Evolutionary conservation across 2,329 filamentous ascomycete species (phyloP).

Genomic region (Sclerotinia spermophila): DNA sequence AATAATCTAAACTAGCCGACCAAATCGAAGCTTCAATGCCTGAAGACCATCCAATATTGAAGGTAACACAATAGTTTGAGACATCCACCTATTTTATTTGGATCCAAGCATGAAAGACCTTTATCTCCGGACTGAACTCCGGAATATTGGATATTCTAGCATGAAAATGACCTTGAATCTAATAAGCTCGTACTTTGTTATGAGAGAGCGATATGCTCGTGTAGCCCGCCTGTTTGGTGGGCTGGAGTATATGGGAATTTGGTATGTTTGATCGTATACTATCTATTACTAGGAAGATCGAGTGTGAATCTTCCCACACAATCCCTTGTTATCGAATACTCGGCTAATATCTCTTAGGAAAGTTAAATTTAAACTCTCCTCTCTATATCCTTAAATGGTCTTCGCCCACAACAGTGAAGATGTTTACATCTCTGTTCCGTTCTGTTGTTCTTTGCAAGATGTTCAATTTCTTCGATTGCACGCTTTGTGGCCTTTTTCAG

Average conservation of each 20-base stretch:
- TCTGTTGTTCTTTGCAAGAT: conserved; percentile 29
- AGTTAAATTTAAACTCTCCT: conserved; percentile 24
- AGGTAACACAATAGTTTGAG: no score
- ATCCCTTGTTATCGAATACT: conserved; percentile 19
- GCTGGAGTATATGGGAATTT: no score
- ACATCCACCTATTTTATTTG: no score
- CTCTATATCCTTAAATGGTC: conserved; percentile 35
- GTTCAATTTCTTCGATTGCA: conserved; percentile 38
- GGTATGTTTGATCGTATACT: no score
- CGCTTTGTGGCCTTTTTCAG: conserved; percentile 32
- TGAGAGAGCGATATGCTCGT: background rate
- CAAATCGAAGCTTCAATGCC: background rate
- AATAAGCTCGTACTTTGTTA: background rate
- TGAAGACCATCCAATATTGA: background rate
- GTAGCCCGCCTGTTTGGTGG: no score
- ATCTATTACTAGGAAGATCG: no score
- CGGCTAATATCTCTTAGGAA: conserved; percentile 19
- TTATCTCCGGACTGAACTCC: background rate
- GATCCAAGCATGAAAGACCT: no score
- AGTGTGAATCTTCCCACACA: conserved; percentile 20
- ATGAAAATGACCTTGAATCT: background rate
- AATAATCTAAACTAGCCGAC: background rate
- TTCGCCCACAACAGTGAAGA: conserved; percentile 37
- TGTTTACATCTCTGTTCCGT: conserved; percentile 33
- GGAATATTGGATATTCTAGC: background rate